These are phyloP conservation scores for Crucihimalaya himalaica DNA, from an alignment of 345 rosid genomes.

Conservation along the genomic window DNA sequence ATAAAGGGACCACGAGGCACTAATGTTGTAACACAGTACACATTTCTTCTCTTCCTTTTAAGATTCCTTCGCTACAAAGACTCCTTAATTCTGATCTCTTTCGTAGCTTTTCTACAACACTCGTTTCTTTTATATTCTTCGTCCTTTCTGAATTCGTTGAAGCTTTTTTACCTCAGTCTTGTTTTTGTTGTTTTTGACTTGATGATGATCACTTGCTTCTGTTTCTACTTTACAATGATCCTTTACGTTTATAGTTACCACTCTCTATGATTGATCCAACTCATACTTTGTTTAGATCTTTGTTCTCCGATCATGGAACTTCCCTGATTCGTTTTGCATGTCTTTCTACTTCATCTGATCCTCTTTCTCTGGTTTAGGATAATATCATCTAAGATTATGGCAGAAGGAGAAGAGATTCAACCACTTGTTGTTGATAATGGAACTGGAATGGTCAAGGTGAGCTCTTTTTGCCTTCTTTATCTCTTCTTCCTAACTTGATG, in stretches of 20 bases:
- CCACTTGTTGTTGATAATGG: slow-evolving; percentile 67
- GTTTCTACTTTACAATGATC: no score
- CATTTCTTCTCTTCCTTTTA: not conserved
- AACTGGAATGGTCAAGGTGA: slow-evolving; percentile 63
- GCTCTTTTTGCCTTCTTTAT: not conserved
- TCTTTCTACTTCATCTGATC: not conserved
- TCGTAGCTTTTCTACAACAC: no score
- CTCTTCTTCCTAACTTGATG: slow-evolving; percentile 7
- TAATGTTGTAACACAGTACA: slow-evolving; percentile 6
- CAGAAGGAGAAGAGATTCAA: slow-evolving; percentile 56
- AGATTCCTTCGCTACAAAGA: slow-evolving; percentile 15
- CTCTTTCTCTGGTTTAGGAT: not conserved
- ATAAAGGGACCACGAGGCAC: slow-evolving; percentile 16
- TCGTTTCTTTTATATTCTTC: not conserved
- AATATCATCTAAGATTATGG: slow-evolving; percentile 24
- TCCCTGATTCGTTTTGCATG: slow-evolving; percentile 2
- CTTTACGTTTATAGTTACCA: not conserved
- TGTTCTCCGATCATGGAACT: no score
- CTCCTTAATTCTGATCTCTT: slow-evolving; percentile 3
- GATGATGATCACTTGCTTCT: not conserved
- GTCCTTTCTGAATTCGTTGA: not conserved
- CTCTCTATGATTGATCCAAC: slow-evolving; percentile 5
- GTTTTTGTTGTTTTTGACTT: not conserved
- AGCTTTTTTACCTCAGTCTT: not conserved
- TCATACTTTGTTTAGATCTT: not conserved